Percentiles rank a stretch among this genome's conserved stretches.
Conservation (phyloP, 176 grass and related monocot genomes). For the Tuctoria greenei region DNA sequence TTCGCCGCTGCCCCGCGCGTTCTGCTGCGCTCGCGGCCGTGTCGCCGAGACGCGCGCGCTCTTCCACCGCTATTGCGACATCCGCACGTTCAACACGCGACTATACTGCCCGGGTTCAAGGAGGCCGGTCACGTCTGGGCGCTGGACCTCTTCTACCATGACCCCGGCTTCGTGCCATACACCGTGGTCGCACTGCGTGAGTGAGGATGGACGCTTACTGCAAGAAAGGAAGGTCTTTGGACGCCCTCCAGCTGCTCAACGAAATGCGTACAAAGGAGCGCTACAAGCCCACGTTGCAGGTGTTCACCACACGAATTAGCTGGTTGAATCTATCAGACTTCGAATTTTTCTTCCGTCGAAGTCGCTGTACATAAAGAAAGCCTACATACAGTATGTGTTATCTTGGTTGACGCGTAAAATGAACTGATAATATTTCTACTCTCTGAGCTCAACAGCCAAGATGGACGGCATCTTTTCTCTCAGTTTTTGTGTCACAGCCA, state of each 20-base stretch:
- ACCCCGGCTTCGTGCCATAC: slow-evolving; percentile 71
- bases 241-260: slow-evolving; percentile 62
- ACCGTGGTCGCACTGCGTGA: slow-evolving; percentile 72
- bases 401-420: not conserved
- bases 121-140: slow-evolving; percentile 63
- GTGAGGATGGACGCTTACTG: slow-evolving; percentile 76
- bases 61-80: slow-evolving; percentile 55
- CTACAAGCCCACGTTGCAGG: slow-evolving; percentile 57
- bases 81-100: slow-evolving; percentile 74
- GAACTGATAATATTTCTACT: slow-evolving; percentile 48
- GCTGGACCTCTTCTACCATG: slow-evolving; percentile 87
- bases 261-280: slow-evolving; percentile 60
- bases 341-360: not conserved
- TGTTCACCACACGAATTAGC: slow-evolving; percentile 78
- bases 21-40: slow-evolving; percentile 57
- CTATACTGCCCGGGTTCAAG: slow-evolving; percentile 90
- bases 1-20: slow-evolving; percentile 61
- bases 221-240: slow-evolving; percentile 62
- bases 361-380: not conserved
- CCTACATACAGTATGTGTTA: not conserved
- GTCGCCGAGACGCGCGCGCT: slow-evolving; percentile 64
- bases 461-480: slow-evolving; percentile 95
- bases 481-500: slow-evolving; percentile 87
- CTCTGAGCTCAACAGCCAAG: slow-evolving; percentile 77
- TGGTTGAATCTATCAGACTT: slow-evolving; percentile 34